These are phyloP conservation scores for Phyllosticta citribraziliensis DNA, from an alignment of 2,329 filamentous ascomycete genomes.

Conservation along the genomic window DNA sequence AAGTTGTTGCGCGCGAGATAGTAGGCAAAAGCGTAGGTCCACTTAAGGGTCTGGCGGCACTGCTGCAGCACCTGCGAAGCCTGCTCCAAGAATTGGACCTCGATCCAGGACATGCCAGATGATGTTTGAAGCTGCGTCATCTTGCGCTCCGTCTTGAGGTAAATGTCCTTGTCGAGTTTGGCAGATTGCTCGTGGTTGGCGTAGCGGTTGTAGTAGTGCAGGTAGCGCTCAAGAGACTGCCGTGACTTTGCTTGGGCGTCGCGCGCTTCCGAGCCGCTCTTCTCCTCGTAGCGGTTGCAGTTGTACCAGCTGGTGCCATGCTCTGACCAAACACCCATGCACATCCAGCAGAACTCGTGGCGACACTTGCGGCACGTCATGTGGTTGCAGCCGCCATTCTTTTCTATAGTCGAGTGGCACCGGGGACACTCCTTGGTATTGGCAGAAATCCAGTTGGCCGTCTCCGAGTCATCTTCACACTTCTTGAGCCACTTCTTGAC, in stretches of 20 bases:
- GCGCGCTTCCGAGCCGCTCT: slow-evolving; percentile 80
- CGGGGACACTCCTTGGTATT: slow-evolving; percentile 98
- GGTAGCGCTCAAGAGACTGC: slow-evolving; percentile 85
- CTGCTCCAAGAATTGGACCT: slow-evolving; percentile 91
- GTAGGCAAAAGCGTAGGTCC: slow-evolving; percentile 98
- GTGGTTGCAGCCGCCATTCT: slow-evolving; percentile 96
- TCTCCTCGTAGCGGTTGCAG: slow-evolving; percentile 95
- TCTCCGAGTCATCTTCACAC: slow-evolving; percentile 95
- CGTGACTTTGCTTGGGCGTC: slow-evolving; percentile 87
- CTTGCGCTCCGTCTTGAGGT: slow-evolving; percentile 94
- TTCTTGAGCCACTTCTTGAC: slow-evolving; percentile 98
- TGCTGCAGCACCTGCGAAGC: slow-evolving; percentile 90
- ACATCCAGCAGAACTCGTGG: slow-evolving; percentile 99
- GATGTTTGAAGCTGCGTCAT: slow-evolving; percentile 93
- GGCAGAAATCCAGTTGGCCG: slow-evolving; percentile 97
- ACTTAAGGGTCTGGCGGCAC: slow-evolving; percentile 96
- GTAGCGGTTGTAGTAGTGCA: slow-evolving; percentile 98
- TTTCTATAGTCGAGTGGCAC: slow-evolving; percentile 95
- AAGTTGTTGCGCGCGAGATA: slow-evolving; percentile 94
- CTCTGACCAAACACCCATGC: slow-evolving; percentile 97
- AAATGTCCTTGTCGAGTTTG: slow-evolving; percentile 91
- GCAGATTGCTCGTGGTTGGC: slow-evolving; percentile 98
- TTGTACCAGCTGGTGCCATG: slow-evolving; percentile 99
- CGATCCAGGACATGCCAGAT: slow-evolving; percentile 97
- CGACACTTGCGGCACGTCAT: slow-evolving; percentile 97